Evolutionary conservation across 225 moss, liverwort and hornwort genomes (phyloP), one percentile per base, ranked within the genome.

Genomic region (Lunularia cruciata): DNA sequence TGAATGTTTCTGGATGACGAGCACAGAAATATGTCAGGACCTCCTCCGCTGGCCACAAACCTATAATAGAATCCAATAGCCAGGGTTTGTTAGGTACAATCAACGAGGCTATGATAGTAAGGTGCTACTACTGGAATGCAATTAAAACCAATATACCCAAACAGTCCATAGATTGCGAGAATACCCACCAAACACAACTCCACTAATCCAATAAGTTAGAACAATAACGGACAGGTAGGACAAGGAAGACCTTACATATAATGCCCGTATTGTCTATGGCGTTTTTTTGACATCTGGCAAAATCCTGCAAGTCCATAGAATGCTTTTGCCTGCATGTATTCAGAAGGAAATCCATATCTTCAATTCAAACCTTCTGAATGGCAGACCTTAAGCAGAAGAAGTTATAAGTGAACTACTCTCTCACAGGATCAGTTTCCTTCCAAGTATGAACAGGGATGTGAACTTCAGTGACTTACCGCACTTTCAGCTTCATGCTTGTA

Each of bases 31-130:
- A 86, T 53, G 94, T 87, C 84, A 94, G 65, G 67, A 94, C 84
- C 74, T 94, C 90, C 86, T 94, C 94, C 46, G 94, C 87, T 71
- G 94, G 94, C 94, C 94, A 94, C 81, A 91, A 71, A 70, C 89
- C 89, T 89, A 64, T 46, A 64, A 46, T 27, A 77, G 34, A 75
- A 31, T 10, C 25, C 34, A 19, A 45, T 16, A 57, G 65, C 57
- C 36, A 61, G 2, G 36, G 8, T 5, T 43, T 25, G n/a, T 47
- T 16, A 69, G 7, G 10, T 36, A 39, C 25, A 38, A 36, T 36
- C 31, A 14, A 37, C 11, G 12, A 10, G 16, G 11, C 43, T 43
- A 2, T 43, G 11, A 6, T 43, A 43, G 55, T 4, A 58, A n/a
- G 57, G 19, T n/a, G 43, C 43, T 43, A 16, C 43, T 10, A 38